phyloP scores from a whole-genome alignment of 208 protist species.

The Herpetomonas tarakana region DNA sequence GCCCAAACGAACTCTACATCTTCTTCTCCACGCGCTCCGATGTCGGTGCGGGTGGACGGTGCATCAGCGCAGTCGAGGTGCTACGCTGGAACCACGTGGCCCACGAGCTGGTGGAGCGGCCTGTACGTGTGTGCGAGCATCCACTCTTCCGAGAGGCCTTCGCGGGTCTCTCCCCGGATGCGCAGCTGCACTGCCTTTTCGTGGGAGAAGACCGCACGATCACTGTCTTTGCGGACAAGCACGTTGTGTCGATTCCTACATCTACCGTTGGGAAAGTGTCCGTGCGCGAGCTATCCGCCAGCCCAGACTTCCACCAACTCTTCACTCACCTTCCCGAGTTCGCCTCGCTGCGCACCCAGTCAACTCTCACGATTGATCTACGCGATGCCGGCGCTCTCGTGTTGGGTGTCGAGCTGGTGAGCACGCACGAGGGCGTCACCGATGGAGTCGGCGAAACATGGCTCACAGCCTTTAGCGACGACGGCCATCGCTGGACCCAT shows the following conservation, averaged over 20 bases:
- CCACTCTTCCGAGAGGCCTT: slow-evolving; percentile 18
- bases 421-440: background rate
- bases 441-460: slow-evolving; percentile 6
- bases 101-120: background rate
- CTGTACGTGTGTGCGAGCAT: background rate
- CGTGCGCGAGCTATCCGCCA: no score
- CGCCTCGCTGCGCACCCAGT: background rate
- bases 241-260: slow-evolving; percentile 4
- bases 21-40: slow-evolving; percentile 5
- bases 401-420: slow-evolving; percentile 10
- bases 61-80: slow-evolving; percentile 18
- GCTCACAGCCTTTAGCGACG: slow-evolving; percentile 40
- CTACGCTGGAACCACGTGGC: background rate
- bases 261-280: background rate
- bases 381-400: background rate
- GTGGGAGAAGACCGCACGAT: slow-evolving; percentile 17
- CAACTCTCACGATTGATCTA: slow-evolving; percentile 9
- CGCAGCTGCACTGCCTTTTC: slow-evolving; percentile 19
- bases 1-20: slow-evolving; percentile 25
- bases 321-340: slow-evolving; percentile 6
- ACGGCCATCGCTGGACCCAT: slow-evolving; percentile 21
- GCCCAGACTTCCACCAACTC: slow-evolving; percentile 2
- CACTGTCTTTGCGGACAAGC: slow-evolving; percentile 1
- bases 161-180: slow-evolving; percentile 13
- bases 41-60: slow-evolving; percentile 2